phyloP scores from a whole-genome alignment of 768 basidiomycete genomes.

The Ramaria sp. region DNA sequence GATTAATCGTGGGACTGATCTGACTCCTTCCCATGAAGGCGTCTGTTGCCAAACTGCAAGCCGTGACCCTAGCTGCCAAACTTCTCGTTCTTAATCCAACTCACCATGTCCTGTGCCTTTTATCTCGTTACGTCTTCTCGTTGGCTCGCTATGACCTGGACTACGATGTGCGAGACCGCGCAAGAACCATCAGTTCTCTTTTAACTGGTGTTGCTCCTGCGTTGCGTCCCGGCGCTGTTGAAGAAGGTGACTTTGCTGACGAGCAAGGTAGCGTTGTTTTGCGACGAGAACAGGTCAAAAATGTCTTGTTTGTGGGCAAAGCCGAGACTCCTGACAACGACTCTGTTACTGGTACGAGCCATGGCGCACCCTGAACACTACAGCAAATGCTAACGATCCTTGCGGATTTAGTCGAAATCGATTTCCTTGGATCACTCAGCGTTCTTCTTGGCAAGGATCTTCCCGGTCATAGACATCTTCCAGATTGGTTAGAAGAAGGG shows the following conservation, averaged over 20 bases:
- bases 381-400: background rate
- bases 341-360: slow-evolving; percentile 19
- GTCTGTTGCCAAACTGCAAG: slow-evolving; percentile 67
- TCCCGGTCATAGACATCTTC: slow-evolving; percentile 43
- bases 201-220: slow-evolving; percentile 38
- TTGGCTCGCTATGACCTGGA: slow-evolving; percentile 82
- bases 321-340: slow-evolving; percentile 33
- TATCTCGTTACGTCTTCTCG: slow-evolving; percentile 65
- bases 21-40: slow-evolving; percentile 27
- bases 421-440: slow-evolving; percentile 56
- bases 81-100: slow-evolving; percentile 58
- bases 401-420: slow-evolving; percentile 25
- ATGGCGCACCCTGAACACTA: background rate
- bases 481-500: slow-evolving; percentile 84
- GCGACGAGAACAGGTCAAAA: slow-evolving; percentile 67
- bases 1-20: background rate
- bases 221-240: slow-evolving; percentile 15
- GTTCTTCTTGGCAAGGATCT: slow-evolving; percentile 48
- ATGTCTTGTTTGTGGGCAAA: slow-evolving; percentile 77
- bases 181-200: slow-evolving; percentile 66
- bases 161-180: slow-evolving; percentile 88
- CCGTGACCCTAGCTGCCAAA: slow-evolving; percentile 80
- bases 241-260: slow-evolving; percentile 24
- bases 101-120: slow-evolving; percentile 26
- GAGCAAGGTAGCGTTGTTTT: slow-evolving; percentile 60